Conservation (phyloP, 2,329 filamentous ascomycete species). For the Alternaria infectoria region DNA sequence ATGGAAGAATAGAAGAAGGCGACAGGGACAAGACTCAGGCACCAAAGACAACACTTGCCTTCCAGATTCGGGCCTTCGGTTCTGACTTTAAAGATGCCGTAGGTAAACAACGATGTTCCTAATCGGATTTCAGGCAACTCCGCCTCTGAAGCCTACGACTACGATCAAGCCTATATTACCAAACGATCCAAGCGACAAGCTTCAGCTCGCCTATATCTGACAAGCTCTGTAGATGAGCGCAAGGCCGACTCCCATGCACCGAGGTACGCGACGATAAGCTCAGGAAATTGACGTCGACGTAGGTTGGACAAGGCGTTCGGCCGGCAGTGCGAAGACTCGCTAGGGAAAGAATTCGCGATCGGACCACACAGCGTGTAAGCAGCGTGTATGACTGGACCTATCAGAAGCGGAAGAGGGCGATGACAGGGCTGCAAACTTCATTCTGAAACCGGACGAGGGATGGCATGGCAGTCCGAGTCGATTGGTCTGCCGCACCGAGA, state of each 20-base stretch:
- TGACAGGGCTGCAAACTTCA: slow-evolving; percentile 16
- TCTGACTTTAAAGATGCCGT: slow-evolving; percentile 11
- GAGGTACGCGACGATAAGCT: slow-evolving; percentile 16
- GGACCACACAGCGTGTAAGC: slow-evolving; percentile 10
- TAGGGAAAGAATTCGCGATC: slow-evolving; percentile 21
- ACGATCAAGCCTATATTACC: slow-evolving; percentile 27
- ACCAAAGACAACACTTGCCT: not conserved
- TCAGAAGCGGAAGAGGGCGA: slow-evolving; percentile 13
- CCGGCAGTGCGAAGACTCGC: slow-evolving; percentile 6
- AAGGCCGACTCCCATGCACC: slow-evolving; percentile 3
- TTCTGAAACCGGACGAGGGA: slow-evolving; percentile 11
- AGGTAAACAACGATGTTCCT: slow-evolving; percentile 1
- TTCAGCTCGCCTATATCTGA: slow-evolving; percentile 15
- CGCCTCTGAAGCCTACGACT: slow-evolving; percentile 33
- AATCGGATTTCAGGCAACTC: slow-evolving; percentile 23
- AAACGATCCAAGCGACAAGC: slow-evolving; percentile 8
- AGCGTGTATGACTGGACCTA: slow-evolving; percentile 11
- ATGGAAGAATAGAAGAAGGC: slow-evolving; percentile 9
- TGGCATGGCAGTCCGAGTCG: slow-evolving; percentile 16
- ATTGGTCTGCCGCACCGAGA: slow-evolving; percentile 10
- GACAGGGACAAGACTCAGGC: slow-evolving; percentile 3
- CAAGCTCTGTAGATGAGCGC: slow-evolving; percentile 12
- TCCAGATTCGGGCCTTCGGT: not conserved
- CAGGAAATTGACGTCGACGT: slow-evolving; percentile 12
- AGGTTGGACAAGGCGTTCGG: not conserved